Base-by-base conservation (phyloP, 371 early-diverging fungal species). In the Fennellomyces sp. region DNA sequence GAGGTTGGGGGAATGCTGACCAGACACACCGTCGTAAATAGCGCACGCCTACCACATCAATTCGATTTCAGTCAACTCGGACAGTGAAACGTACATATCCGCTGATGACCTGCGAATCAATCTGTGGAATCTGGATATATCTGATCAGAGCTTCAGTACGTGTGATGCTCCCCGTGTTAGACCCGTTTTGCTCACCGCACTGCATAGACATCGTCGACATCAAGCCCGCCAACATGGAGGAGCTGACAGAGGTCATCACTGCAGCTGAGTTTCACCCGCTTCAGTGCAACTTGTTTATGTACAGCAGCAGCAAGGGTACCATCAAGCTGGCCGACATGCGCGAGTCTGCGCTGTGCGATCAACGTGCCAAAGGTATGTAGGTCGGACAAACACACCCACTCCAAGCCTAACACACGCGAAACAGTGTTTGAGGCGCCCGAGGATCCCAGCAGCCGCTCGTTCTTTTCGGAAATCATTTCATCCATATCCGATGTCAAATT, bases 391-490 rank as follows among this genome's bases (percentile, higher is more conserved):
- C n/a, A n/a, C n/a, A n/a, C n/a, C n/a, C n/a, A n/a, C n/a, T n/a
- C n/a, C n/a, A n/a, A n/a, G n/a, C n/a, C n/a, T n/a, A n/a, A n/a
- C n/a, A n/a, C n/a, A n/a, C n/a, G n/a, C 6, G 15, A 21, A 13
- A 35, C 15, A 92, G 94, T 92, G 58, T 97, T 94, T 73, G 95
- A 94, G 71, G 94, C 92, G 64, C 89, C 92, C 47, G 96, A 97
- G 72, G 97, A 97, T 69, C 94, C 94, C 5, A 80, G 85, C 42
- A 89, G 84, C 72, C 93, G 94, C 68, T 94, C 94, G 13, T 97
- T 97, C 78, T 97, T 97, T 76, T 94, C 96, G 27, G 97, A 97
- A 70, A 96, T 97, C 71, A 95, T 97, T 53, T 94, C 96, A 3
- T 96, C 97, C 11, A 93, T 96, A 58, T 93, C 95, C 15, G 97